Conservation (phyloP, 768 basidiomycete species). For the Serendipita sp. region DNA sequence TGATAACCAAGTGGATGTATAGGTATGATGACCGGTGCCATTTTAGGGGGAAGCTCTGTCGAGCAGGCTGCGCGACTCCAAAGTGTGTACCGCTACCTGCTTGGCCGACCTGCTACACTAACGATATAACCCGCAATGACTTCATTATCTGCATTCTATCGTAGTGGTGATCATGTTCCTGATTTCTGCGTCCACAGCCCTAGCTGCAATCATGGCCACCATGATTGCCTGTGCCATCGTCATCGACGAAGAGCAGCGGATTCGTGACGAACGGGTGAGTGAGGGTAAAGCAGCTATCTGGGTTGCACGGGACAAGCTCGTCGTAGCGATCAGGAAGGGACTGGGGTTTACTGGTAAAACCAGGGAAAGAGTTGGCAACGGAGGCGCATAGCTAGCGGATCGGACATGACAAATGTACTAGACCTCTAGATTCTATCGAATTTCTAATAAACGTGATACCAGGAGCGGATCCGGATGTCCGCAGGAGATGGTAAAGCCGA, state of each 20-base stretch:
- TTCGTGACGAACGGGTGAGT: slow-evolving; percentile 49
- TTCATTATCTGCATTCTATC: background rate
- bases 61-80: slow-evolving; percentile 75
- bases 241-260: slow-evolving; percentile 51
- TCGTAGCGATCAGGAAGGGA: background rate
- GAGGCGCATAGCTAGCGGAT: too few species aligned
- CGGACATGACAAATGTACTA: too few species aligned
- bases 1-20: background rate
- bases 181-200: slow-evolving; percentile 63
- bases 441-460: too few species aligned
- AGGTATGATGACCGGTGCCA: slow-evolving; percentile 88
- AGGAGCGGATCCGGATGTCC: background rate
- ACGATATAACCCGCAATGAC: background rate
- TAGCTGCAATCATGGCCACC: slow-evolving; percentile 52
- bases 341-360: background rate
- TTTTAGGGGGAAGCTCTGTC: slow-evolving; percentile 72
- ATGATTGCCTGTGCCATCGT: slow-evolving; percentile 43
- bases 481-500: background rate
- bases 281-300: slow-evolving; percentile 20
- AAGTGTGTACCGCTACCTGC: slow-evolving; percentile 22
- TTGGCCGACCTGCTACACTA: background rate
- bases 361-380: too few species aligned
- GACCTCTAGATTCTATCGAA: too few species aligned
- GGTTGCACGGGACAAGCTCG: slow-evolving; percentile 15
- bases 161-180: slow-evolving; percentile 83